phyloP scores from a whole-genome alignment of 805 yeast species.

The Ogataea paraovalis region DNA sequence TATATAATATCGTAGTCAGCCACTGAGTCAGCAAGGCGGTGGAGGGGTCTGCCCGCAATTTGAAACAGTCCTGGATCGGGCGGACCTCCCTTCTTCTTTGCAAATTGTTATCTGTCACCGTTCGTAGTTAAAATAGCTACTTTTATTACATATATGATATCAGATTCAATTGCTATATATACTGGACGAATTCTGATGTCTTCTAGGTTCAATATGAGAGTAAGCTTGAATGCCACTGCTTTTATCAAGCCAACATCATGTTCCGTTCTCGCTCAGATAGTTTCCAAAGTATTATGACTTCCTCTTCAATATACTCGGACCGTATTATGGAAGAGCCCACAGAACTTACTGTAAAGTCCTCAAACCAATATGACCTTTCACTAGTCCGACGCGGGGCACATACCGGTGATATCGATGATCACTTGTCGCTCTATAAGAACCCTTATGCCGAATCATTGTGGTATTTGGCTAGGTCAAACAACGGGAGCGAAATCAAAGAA shows the following conservation, averaged over 20 bases:
- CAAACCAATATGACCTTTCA: background rate
- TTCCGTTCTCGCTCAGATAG: background rate
- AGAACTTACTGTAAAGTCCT: background rate
- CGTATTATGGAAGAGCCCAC: background rate
- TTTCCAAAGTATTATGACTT: constrained; percentile 1
- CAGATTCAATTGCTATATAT: background rate
- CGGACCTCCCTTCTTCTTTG: background rate
- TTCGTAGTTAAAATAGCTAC: background rate
- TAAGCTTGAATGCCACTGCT: too few relatives aligned
- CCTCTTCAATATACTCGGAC: constrained; percentile 18
- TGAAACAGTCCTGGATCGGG: background rate
- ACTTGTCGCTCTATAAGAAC: constrained; percentile 18
- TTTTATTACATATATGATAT: background rate
- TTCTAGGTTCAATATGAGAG: too few relatives aligned
- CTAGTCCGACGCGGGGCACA: background rate
- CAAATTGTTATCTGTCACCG: background rate
- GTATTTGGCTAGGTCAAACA: constrained; percentile 34
- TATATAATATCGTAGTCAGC: background rate
- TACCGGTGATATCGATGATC: background rate
- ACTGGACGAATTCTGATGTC: too few relatives aligned
- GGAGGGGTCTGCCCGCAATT: background rate
- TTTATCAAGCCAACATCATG: too few relatives aligned
- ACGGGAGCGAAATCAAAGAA: constrained; percentile 32
- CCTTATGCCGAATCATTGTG: constrained; percentile 44
- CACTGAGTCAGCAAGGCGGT: background rate